phyloP scores from a whole-genome alignment of 495 filamentous ascomycete genomes.

The Aspergillus olivimuriae region DNA sequence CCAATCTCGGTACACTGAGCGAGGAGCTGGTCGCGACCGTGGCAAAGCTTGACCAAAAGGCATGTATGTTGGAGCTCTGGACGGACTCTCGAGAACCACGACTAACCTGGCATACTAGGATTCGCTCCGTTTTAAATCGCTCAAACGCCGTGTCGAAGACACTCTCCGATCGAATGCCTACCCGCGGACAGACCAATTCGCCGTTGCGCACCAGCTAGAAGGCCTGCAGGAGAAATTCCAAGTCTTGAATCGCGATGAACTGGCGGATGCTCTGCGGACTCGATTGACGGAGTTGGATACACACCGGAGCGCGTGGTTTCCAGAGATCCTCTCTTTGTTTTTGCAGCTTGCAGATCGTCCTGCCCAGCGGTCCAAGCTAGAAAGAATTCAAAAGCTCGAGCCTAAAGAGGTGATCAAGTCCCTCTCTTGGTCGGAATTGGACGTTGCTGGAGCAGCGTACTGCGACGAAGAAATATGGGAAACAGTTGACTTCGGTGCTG shows the following conservation, averaged over 20 bases:
- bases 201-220: conserved; percentile 62
- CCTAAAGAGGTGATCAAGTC: conserved; percentile 35
- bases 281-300: conserved; percentile 56
- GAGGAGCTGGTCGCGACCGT: conserved; percentile 32
- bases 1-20: conserved; percentile 27
- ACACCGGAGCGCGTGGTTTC: conserved; percentile 53
- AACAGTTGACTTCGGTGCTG: conserved; percentile 62
- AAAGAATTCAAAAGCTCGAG: conserved; percentile 49
- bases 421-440: conserved; percentile 70
- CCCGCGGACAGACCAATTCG: conserved; percentile 82
- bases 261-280: conserved; percentile 67
- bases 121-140: conserved; percentile 16
- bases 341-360: conserved; percentile 80
- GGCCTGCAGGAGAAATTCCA: conserved; percentile 87
- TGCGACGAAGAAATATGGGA: conserved; percentile 71
- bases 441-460: conserved; percentile 64
- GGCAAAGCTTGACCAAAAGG: conserved; percentile 26
- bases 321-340: conserved; percentile 74
- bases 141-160: conserved; percentile 25
- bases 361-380: conserved; percentile 56
- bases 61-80: conserved; percentile 21
- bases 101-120: conserved; percentile 42
- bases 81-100: too few species aligned
- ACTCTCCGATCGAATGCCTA: conserved; percentile 49
- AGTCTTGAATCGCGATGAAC: conserved; percentile 66